phyloP scores from a whole-genome alignment of 164 flowering plant species.

The Chloranthus sessilifolius region DNA sequence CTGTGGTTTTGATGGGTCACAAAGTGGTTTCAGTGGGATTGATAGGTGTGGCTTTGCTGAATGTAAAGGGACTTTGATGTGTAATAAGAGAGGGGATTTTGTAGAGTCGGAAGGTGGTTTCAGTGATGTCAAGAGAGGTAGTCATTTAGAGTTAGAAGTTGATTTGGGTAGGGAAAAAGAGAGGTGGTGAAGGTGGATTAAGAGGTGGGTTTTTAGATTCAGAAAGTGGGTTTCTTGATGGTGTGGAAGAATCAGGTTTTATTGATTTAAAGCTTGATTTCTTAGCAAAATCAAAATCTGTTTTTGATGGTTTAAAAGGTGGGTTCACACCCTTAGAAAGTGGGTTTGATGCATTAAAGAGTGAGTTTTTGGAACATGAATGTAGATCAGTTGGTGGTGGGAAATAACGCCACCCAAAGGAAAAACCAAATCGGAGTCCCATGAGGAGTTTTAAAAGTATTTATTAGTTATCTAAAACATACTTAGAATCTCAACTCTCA shows the following conservation, averaged over 20 bases:
- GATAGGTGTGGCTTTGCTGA: neutral
- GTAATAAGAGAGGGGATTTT: constrained; percentile 6
- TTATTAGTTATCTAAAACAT: too few relatives aligned
- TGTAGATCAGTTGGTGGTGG: too few relatives aligned
- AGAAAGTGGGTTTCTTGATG: constrained; percentile 24
- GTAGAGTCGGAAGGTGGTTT: neutral
- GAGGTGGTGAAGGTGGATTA: constrained; percentile 1
- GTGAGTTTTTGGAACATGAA: too few relatives aligned
- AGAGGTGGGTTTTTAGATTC: too few relatives aligned
- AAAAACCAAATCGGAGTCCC: too few relatives aligned
- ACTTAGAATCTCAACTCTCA: too few relatives aligned
- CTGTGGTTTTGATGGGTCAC: constrained; percentile 37
- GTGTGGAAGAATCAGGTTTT: constrained; percentile 42
- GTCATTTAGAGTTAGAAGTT: too few relatives aligned
- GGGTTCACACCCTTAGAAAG: too few relatives aligned
- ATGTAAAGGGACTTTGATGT: too few relatives aligned
- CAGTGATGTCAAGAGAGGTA: neutral
- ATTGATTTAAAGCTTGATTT: constrained; percentile 58
- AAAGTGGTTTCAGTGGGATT: constrained; percentile 28
- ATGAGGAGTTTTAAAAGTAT: too few relatives aligned
- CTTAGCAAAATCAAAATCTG: constrained; percentile 25
- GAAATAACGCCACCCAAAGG: too few relatives aligned
- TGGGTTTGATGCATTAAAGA: too few relatives aligned
- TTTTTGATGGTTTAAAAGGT: constrained; percentile 18
- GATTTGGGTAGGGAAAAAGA: neutral